Base-by-base conservation (phyloP, 2,329 filamentous ascomycete genomes). In the Fusarium globosum region DNA sequence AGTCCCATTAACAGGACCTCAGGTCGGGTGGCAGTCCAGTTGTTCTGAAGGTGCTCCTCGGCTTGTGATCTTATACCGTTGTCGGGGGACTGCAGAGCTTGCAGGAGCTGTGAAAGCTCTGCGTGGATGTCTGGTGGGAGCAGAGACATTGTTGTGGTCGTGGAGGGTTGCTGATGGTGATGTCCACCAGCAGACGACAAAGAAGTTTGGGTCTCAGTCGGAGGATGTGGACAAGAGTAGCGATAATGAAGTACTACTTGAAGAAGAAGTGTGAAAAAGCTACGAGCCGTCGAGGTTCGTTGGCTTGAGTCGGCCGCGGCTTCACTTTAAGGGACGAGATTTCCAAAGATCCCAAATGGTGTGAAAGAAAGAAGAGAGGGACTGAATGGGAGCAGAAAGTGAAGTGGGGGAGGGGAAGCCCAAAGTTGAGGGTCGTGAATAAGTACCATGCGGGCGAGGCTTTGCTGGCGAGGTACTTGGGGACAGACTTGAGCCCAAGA, bases 1-100 rank as follows among this genome's bases (percentile, higher is more conserved):
- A 99, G 86, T 74, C 95, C 96, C 93, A 98, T 96, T 81, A 99
- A 86, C 76, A 98, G 87, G 77, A 97, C 88, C 79, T 98, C 95
- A 41, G 96, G 95, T 69, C 93, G 90, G 65, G 90, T 88, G 71
- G 86, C 86, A 41, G 95, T 93, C 96, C 96, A 99, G 87, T 95
- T 95, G 83, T 90, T 94, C 82, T 94, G 94, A 72, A 99, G 87
- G 82, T 95, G 93, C 74, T 97, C 94, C 84, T 99, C 96, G 59
- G 96, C 96, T 82, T 94, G 91, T 36, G 93, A 90, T 81, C 96
- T 92, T 78, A 94, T 88, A 66, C 88, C 87, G 85, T 99, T 99
- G 85, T 99, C 96, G 77, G 94, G 86, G 53, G 94, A 96, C 85
- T 96, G 93, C 74, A 99, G 90, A 77, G 93, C 95, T 85, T 93